These are phyloP conservation scores for Capronia americana DNA, from an alignment of 2,329 filamentous ascomycete genomes.

Conservation along the genomic window DNA sequence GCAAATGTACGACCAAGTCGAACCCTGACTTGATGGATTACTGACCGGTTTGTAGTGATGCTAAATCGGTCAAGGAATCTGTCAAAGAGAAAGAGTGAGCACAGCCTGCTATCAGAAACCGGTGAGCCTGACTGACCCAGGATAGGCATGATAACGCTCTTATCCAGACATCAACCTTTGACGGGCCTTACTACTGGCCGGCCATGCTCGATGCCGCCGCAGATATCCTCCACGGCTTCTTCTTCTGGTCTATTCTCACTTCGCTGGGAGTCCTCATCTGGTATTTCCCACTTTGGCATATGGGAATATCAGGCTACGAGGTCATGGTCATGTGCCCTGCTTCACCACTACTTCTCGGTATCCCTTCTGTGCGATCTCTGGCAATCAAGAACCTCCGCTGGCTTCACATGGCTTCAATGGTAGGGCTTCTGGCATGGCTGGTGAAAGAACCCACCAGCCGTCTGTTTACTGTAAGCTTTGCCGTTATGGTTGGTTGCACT, in stretches of 20 bases:
- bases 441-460: constrained; percentile 74
- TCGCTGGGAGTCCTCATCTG: constrained; percentile 87
- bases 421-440: constrained; percentile 79
- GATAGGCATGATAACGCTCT: constrained; percentile 76
- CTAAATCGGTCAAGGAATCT: constrained; percentile 53
- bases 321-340: constrained; percentile 83
- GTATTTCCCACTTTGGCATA: constrained; percentile 99
- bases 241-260: constrained; percentile 95
- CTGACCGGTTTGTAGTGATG: constrained; percentile 56
- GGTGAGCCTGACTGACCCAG: constrained; percentile 41
- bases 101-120: constrained; percentile 9
- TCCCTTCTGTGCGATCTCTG: constrained; percentile 70
- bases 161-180: constrained; percentile 66
- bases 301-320: constrained; percentile 98
- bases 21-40: constrained; percentile 44
- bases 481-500: constrained; percentile 78
- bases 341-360: constrained; percentile 78
- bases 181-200: constrained; percentile 73
- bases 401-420: constrained; percentile 77
- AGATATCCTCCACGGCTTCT: constrained; percentile 93
- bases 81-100: constrained; percentile 77
- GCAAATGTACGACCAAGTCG: constrained; percentile 61
- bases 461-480: constrained; percentile 80
- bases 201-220: constrained; percentile 81
- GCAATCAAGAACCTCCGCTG: constrained; percentile 72